Percentiles rank a stretch among this genome's conserved stretches.
phyloP scores from a whole-genome alignment of 2,329 filamentous ascomycete genomes.

The Talaromyces rugulosus region DNA sequence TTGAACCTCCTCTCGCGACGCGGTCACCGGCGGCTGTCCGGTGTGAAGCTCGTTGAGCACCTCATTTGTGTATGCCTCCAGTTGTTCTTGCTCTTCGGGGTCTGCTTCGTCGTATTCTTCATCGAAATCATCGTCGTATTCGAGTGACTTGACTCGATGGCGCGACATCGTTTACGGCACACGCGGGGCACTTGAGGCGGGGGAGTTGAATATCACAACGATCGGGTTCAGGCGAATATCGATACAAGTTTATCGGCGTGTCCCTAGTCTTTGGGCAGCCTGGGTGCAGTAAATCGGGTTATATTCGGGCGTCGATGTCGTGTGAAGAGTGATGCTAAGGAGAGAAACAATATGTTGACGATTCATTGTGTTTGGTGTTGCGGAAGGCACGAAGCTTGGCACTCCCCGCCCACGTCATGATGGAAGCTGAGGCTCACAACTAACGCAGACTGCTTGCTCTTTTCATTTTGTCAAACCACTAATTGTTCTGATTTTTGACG shows the following conservation, averaged over 20 bases:
- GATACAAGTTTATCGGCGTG: neutral
- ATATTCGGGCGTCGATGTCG: neutral
- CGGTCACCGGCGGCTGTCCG: constrained; percentile 54
- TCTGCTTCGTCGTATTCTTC: constrained; percentile 37
- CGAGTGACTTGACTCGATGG: constrained; percentile 42
- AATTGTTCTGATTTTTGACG: neutral
- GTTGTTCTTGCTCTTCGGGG: constrained; percentile 47
- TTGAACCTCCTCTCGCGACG: constrained; percentile 71
- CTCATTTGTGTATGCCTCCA: constrained; percentile 63
- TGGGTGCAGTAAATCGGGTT: neutral
- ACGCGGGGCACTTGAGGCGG: neutral
- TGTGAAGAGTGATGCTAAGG: neutral
- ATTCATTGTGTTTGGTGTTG: neutral
- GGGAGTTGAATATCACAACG: neutral
- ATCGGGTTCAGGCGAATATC: neutral
- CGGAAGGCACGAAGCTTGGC: neutral
- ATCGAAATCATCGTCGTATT: constrained; percentile 38
- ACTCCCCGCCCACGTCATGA: neutral
- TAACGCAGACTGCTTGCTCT: neutral
- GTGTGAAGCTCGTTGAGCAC: constrained; percentile 64
- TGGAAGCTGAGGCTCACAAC: neutral
- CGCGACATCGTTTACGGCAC: constrained; percentile 36
- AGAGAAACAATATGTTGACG: neutral
- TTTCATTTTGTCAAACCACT: neutral
- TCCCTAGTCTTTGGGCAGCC: neutral